Conservation (phyloP, 257 asterid species). For the Catharanthus roseus region DNA sequence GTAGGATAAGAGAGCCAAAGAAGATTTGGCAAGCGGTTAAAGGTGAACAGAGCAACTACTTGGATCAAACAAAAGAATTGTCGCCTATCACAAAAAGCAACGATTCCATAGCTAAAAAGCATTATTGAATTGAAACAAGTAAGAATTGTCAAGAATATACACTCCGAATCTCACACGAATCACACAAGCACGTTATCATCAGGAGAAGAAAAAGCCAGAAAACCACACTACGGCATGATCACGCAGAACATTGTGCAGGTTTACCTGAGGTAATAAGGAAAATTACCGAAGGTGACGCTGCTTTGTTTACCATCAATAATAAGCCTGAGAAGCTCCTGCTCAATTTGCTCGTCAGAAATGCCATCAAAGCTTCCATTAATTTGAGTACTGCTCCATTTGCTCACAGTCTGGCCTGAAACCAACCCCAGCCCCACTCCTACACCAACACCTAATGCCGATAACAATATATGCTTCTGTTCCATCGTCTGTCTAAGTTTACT, state of each 20-base stretch:
- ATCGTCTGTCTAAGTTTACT: conserved; percentile 27
- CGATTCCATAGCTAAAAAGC: neutral
- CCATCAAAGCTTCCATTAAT: conserved; percentile 30
- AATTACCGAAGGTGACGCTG: conserved; percentile 53
- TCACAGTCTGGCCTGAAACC: conserved; percentile 62
- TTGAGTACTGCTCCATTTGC: conserved; percentile 10
- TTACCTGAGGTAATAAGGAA: conserved; percentile 88
- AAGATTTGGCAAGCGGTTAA: neutral
- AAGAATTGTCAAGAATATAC: neutral
- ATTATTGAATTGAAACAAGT: neutral
- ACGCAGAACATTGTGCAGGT: neutral
- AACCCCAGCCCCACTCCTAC: conserved; percentile 82
- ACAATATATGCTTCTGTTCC: conserved; percentile 74
- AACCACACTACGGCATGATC: neutral
- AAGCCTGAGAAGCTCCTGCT: conserved; percentile 57
- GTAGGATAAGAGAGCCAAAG: neutral
- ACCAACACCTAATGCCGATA: conserved; percentile 89
- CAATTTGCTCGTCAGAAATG: conserved; percentile 48
- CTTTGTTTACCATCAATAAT: conserved; percentile 55
- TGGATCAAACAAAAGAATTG: neutral
- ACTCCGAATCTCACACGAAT: neutral
- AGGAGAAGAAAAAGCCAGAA: neutral
- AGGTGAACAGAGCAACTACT: neutral
- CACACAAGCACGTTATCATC: neutral
- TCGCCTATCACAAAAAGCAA: neutral